Evolutionary conservation across 352 stramenopile genomes (phyloP), one percentile per base, ranked within the genome.

Genomic region (Lagenidium giganteum): DNA sequence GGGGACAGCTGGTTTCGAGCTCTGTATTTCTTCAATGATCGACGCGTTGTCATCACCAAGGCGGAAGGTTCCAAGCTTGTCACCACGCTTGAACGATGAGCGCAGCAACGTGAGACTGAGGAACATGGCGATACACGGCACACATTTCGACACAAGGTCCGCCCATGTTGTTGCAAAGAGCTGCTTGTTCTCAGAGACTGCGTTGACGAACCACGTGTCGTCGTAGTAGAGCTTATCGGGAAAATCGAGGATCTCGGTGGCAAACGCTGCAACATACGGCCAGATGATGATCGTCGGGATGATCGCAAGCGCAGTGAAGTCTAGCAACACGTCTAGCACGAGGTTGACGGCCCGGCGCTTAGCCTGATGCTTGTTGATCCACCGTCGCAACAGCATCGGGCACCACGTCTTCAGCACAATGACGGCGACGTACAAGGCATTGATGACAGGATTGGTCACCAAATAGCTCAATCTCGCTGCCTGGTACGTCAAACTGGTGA

Each of bases 401-500:
- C 45, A 55, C 57, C 52, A 62, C 38, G 52, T 63, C 16, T 63
- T 55, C 16, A 37, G 9, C 7, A 63, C 26, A 17, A 63, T 16
- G 5, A 53, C 40, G 2, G 25, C 13, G 1, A 26, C 18, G 32
- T 51, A 41, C 20, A 54, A 17, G 4, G 41, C 43, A 26, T 67
- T 67, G 38, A 67, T 48, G 38, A 36, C 42, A 6, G 16, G 9
- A 3, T 22, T 47, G 5, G 43, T 30, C 13, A 67, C 40, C 9
- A 63, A 20, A 3, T 42, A 25, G 25, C 42, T 60, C 5, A 63
- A 24, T 8, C 52, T 60, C 47, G 32, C 38, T 7, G 33, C 34
- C 32, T 67, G 57, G 43, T 48, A 67, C 13, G 45, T 49, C 38
- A n/a, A n/a, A n/a, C n/a, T n/a, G n/a, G n/a, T n/a, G n/a, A n/a